Evolutionary conservation across 2,329 filamentous ascomycete species (phyloP), one percentile per base, ranked within the genome.

Genomic region (Colletotrichum sansevieriae): DNA sequence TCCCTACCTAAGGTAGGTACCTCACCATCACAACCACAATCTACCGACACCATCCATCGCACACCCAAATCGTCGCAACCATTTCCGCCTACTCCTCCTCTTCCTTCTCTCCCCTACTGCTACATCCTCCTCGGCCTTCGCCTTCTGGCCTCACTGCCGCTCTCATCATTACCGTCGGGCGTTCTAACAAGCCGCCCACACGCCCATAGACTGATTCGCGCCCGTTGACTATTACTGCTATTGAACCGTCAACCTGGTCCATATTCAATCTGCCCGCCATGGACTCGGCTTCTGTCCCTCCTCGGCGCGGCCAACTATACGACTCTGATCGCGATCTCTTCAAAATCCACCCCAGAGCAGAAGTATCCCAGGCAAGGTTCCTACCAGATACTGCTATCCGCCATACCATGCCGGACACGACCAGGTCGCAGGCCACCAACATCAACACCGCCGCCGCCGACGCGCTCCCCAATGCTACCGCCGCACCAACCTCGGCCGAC

Each of bases 31-130:
- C 37, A 39, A 15, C 37, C 10, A 15, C 63, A 61, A 22, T 37
- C 47, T 35, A 62, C 51, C 61, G 61, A 47, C 51, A 33, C 44
- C 37, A 56, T 54, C 41, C 61, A 58, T 47, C 54, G 52, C 54
- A 46, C 49, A 44, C 58, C 33, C 39, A 22, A 49, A 33, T 22
- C 73, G 74, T 35, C 70, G 51, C 3, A 72, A 79, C 65, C 78
- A 13, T 29, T n/a, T 51, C 51, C 51, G 33, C 15, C 33, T 33
- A 29, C 25, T 54, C 33, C 18, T 54, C 52, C 2, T 55, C 46
- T 22, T 58, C 47, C 49, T 39, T 43, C 33, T 29, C 33, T 4
- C 33, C 46, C 54, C 22, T 47, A 47, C 33, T 22, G 33, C n/a
- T 47, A 41, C 46, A 39, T 13, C 35, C 54, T 25, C 33, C 66